A percentile compares a stretch with the other conserved stretches of the same genome.
phyloP scores from a whole-genome alignment of 2,329 filamentous ascomycete species.

The Sporothrix protearum region DNA sequence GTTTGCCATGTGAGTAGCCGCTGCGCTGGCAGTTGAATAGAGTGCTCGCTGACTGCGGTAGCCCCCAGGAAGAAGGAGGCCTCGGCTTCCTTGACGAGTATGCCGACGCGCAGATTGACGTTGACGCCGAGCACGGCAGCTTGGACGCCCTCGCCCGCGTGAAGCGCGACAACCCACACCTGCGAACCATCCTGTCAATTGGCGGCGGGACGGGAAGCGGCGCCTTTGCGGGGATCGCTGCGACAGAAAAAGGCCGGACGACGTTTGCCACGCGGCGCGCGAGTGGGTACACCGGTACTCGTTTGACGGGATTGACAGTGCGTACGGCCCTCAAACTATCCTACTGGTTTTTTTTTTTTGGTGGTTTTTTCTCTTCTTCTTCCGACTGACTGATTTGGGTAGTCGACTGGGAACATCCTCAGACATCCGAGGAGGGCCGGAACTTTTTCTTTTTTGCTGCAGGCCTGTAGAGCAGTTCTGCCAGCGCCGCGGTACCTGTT shows the following conservation, averaged over 20 bases:
- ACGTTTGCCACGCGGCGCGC: slow-evolving; percentile 53
- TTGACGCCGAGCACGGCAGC: slow-evolving; percentile 59
- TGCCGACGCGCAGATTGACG: slow-evolving; percentile 57
- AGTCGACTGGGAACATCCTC: slow-evolving; percentile 69
- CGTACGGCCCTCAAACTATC: slow-evolving; percentile 24
- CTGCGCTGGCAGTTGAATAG: too few species aligned
- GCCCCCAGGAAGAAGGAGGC: slow-evolving; percentile 37
- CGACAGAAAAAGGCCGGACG: slow-evolving; percentile 44
- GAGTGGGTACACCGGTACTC: slow-evolving; percentile 54
- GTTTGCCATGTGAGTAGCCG: slow-evolving; percentile 48
- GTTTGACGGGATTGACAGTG: slow-evolving; percentile 64
- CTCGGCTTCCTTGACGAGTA: slow-evolving; percentile 57
- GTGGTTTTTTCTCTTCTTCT: too few species aligned
- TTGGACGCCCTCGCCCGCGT: slow-evolving; percentile 56
- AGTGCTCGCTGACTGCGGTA: slow-evolving; percentile 23
- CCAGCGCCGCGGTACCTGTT: slow-evolving; percentile 52
- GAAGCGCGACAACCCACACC: slow-evolving; percentile 53
- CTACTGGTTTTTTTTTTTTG: too few species aligned
- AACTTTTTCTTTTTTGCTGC: slow-evolving; percentile 57
- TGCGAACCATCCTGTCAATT: slow-evolving; percentile 61
- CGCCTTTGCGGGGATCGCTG: slow-evolving; percentile 57
- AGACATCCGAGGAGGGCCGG: slow-evolving; percentile 49
- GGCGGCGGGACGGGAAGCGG: slow-evolving; percentile 62
- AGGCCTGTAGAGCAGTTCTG: slow-evolving; percentile 51
- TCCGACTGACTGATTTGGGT: not conserved